A percentile compares a stretch with the other conserved stretches of the same genome.
Evolutionary conservation across 768 basidiomycete genomes (phyloP).

Genomic region (Suillus occidentalis): DNA sequence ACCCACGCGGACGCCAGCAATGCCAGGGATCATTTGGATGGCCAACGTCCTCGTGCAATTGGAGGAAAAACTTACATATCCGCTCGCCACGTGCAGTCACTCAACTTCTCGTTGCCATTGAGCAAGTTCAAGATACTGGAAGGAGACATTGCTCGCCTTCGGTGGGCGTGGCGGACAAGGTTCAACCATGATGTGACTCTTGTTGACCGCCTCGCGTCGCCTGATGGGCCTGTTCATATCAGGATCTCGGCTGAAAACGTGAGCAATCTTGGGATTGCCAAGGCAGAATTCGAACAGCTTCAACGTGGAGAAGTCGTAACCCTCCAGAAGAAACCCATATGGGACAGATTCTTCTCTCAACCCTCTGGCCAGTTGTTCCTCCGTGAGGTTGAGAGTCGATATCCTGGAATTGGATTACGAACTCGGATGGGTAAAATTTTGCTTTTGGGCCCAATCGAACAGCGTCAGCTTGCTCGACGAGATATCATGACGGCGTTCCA

Average conservation of each 20-base stretch:
- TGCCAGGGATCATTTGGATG: conserved; percentile 50
- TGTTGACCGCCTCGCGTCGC: neutral
- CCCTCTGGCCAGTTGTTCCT: conserved; percentile 46
- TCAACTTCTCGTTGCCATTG: conserved; percentile 45
- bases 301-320: conserved; percentile 60
- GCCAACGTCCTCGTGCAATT: conserved; percentile 42
- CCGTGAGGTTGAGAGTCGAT: conserved; percentile 37
- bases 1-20: conserved; percentile 50
- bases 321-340: conserved; percentile 52
- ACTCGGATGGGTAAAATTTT: conserved; percentile 40
- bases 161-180: conserved; percentile 34
- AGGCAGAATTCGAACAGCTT: conserved; percentile 59
- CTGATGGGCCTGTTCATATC: conserved; percentile 33
- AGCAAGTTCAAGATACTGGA: conserved; percentile 40
- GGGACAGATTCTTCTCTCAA: conserved; percentile 64
- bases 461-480: conserved; percentile 41
- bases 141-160: conserved; percentile 48
- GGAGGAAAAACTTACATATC: conserved; percentile 44
- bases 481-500: conserved; percentile 48
- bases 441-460: conserved; percentile 47
- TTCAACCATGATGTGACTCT: conserved; percentile 32
- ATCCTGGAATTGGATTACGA: conserved; percentile 42
- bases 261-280: conserved; percentile 53
- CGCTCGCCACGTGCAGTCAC: conserved; percentile 54
- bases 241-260: conserved; percentile 51